Percentiles rank a stretch among this genome's conserved stretches.
Evolutionary conservation across 768 basidiomycete genomes (phyloP).

Genomic region (Psilocybe subaeruginosa): DNA sequence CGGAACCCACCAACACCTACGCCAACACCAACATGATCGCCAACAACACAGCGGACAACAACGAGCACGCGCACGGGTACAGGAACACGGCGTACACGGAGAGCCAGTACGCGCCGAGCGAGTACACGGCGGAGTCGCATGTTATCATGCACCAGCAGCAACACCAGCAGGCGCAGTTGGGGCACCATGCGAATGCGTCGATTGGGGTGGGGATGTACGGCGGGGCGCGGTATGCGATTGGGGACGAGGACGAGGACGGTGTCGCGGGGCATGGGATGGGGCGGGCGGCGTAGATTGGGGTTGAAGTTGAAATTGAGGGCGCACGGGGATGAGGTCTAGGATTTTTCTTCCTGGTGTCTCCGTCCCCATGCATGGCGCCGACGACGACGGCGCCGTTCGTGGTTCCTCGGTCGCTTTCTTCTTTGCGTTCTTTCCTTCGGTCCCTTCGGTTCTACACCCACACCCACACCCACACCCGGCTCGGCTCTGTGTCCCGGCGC

Average conservation of each 20-base stretch:
- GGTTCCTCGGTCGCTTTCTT: no score
- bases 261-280: slow-evolving; percentile 4
- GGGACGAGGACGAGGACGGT: slow-evolving; percentile 31
- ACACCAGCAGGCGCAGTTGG: slow-evolving; percentile 10
- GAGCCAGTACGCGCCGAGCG: background rate
- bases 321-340: no score
- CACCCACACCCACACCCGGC: no score
- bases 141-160: background rate
- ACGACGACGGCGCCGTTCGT: no score
- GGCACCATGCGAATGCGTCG: slow-evolving; percentile 23
- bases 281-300: background rate
- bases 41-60: background rate
- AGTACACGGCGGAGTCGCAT: background rate
- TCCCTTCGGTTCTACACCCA: no score
- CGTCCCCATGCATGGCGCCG: no score
- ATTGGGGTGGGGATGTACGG: slow-evolving; percentile 27
- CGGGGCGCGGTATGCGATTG: slow-evolving; percentile 34
- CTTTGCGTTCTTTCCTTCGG: background rate
- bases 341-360: no score
- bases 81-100: background rate
- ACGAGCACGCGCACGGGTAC: background rate
- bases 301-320: no score
- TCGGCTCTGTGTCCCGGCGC: no score
- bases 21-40: no score
- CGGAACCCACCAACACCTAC: no score